Percentiles rank a stretch among this genome's conserved stretches.
Evolutionary conservation across 768 basidiomycete species (phyloP).

Genomic region (Udeniomyces megalosporus): DNA sequence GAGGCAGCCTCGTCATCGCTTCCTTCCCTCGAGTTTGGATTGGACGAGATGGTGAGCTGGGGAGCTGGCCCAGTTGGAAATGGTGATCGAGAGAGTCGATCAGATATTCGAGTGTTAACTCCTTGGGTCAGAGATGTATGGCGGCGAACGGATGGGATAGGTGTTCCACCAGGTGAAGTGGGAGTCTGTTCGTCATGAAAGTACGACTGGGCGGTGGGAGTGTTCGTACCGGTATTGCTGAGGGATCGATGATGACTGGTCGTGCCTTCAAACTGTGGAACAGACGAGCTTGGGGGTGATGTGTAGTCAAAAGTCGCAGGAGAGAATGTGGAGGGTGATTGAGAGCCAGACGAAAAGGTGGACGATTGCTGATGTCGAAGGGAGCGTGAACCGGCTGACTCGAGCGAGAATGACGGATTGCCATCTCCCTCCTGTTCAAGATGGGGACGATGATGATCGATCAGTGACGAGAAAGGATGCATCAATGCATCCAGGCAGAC

Average conservation of each 20-base stretch:
- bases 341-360: background rate
- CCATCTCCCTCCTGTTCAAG: too few relatives aligned
- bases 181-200: background rate
- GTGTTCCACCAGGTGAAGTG: background rate
- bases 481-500: too few relatives aligned
- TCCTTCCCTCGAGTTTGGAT: background rate
- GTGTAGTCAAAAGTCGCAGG: background rate
- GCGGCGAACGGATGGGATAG: background rate
- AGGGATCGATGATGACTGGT: background rate
- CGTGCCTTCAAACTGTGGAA: background rate
- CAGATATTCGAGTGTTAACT: constrained; percentile 5
- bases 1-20: background rate
- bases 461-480: too few relatives aligned
- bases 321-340: background rate
- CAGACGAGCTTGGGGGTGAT: background rate
- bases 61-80: background rate
- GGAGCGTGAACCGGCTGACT: background rate
- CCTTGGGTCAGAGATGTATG: constrained; percentile 9
- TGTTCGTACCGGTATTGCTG: background rate
- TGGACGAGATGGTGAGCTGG: background rate
- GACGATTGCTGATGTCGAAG: constrained; percentile 1
- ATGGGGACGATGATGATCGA: too few relatives aligned
- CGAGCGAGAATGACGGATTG: background rate
- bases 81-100: constrained; percentile 2
- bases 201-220: background rate